phyloP scores from a whole-genome alignment of 768 basidiomycete species.

The Russula foetens region DNA sequence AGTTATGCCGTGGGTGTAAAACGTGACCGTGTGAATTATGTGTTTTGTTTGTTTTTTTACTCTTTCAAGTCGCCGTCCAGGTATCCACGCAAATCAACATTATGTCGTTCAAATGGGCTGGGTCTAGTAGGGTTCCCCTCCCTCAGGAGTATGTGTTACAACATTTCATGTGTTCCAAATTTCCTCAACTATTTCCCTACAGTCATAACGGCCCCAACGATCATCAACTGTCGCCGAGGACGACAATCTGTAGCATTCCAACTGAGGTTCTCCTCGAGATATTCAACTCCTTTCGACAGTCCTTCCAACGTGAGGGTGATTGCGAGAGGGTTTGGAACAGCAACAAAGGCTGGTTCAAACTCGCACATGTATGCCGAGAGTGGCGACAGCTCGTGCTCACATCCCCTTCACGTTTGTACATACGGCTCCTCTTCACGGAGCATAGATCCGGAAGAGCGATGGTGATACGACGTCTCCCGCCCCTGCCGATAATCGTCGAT shows the following conservation, averaged over 20 bases:
- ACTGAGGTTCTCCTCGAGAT: background rate
- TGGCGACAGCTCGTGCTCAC: background rate
- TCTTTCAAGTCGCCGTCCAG: no score
- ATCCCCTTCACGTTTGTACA: background rate
- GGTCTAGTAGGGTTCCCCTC: no score
- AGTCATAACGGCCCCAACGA: no score
- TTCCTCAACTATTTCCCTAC: no score
- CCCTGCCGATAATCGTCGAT: background rate
- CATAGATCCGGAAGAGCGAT: no score
- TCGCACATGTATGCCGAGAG: background rate
- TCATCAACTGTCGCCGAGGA: no score
- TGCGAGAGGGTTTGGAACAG: background rate
- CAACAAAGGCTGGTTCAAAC: conserved; percentile 1
- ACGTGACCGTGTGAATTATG: no score
- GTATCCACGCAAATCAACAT: no score
- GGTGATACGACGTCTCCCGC: background rate
- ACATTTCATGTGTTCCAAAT: no score
- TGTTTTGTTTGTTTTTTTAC: no score
- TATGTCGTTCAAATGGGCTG: no score
- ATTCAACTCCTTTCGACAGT: background rate
- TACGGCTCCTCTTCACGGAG: background rate
- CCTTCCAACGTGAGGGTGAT: background rate
- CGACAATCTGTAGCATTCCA: background rate
- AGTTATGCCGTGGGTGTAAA: no score
- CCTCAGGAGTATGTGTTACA: background rate